Evolutionary conservation across 371 early-diverging fungal species (phyloP).

Genomic region (Mucor mucedo): DNA sequence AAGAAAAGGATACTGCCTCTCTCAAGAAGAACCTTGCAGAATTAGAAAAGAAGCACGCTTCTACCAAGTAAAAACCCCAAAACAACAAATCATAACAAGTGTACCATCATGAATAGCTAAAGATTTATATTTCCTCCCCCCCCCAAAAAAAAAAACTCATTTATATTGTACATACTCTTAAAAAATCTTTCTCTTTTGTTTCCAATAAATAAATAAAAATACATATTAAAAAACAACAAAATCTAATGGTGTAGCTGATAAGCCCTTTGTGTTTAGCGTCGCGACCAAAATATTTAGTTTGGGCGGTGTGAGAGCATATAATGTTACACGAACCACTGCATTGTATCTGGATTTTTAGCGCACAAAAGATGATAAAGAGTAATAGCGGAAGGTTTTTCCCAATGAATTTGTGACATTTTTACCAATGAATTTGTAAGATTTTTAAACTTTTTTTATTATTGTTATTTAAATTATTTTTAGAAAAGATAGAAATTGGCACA

Average conservation of each 20-base stretch:
- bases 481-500: too few relatives aligned
- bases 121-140: neutral
- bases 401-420: too few relatives aligned
- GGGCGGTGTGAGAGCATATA: too few relatives aligned
- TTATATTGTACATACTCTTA: neutral
- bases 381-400: too few relatives aligned
- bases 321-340: too few relatives aligned
- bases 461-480: too few relatives aligned
- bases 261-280: too few relatives aligned
- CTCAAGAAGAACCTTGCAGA: conserved; percentile 39
- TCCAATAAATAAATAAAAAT: neutral
- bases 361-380: too few relatives aligned
- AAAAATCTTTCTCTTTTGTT: conserved; percentile 1
- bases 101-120: neutral
- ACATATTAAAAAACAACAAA: neutral
- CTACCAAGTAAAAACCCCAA: conserved; percentile 8
- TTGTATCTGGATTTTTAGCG: too few relatives aligned
- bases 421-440: too few relatives aligned
- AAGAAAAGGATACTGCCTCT: conserved; percentile 35
- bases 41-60: conserved; percentile 24
- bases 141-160: neutral
- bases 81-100: neutral
- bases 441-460: too few relatives aligned
- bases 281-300: too few relatives aligned
- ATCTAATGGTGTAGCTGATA: neutral